Evolutionary conservation across 2,329 filamentous ascomycete genomes (phyloP).

Genomic region (Fusarium odoratissimum): DNA sequence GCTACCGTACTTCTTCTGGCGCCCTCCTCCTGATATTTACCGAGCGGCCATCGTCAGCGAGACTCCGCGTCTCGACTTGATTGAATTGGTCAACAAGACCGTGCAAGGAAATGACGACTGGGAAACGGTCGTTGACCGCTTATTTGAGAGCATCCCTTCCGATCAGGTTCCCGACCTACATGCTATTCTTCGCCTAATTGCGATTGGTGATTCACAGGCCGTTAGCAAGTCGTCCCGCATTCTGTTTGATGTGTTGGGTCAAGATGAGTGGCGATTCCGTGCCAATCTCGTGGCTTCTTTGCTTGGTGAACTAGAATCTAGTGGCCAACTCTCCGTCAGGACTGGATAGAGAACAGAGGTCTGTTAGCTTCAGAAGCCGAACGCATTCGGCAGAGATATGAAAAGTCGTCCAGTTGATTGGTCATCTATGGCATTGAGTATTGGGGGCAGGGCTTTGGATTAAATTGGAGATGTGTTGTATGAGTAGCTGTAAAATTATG

Average conservation of each 20-base stretch:
- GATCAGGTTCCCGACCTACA: conserved; percentile 42
- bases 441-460: background rate
- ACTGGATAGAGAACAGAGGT: conserved; percentile 26
- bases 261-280: conserved; percentile 50
- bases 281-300: conserved; percentile 40
- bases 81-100: conserved; percentile 43
- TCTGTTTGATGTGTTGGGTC: conserved; percentile 51
- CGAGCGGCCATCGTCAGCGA: conserved; percentile 38
- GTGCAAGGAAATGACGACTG: conserved; percentile 31
- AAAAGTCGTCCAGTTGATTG: background rate
- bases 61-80: conserved; percentile 14
- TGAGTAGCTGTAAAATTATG: conserved; percentile 21
- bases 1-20: conserved; percentile 55
- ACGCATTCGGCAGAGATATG: background rate
- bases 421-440: background rate
- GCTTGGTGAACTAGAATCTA: conserved; percentile 33
- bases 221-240: conserved; percentile 46
- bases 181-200: conserved; percentile 47
- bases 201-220: conserved; percentile 47
- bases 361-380: background rate
- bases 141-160: conserved; percentile 24
- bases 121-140: conserved; percentile 28
- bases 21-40: conserved; percentile 49
- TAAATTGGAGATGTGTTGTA: conserved; percentile 10
- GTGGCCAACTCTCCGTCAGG: conserved; percentile 15